Evolutionary conservation across 176 grass and related monocot genomes (phyloP).

Genomic region (Oryza coarctata): DNA sequence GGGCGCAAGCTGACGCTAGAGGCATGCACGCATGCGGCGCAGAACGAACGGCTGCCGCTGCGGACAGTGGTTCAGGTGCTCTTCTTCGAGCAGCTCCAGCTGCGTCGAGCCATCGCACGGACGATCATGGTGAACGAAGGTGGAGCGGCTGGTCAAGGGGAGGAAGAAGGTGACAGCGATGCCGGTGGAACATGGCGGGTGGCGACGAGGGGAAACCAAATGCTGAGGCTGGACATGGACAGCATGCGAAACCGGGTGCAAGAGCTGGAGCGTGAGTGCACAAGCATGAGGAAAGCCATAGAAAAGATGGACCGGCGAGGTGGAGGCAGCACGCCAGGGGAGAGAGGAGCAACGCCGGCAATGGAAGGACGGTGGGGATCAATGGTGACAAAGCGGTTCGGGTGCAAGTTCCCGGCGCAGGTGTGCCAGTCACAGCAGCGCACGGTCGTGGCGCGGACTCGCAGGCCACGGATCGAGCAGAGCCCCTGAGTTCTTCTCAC

Average conservation of each 20-base stretch:
- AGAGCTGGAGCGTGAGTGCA: conserved; percentile 92
- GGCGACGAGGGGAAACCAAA: conserved; percentile 72
- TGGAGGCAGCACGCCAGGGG: neutral
- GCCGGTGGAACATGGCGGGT: conserved; percentile 51
- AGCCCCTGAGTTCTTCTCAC: conserved; percentile 53
- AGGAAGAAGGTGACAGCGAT: conserved; percentile 36
- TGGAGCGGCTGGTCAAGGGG: conserved; percentile 38
- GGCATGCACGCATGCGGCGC: conserved; percentile 90
- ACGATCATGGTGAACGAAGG: conserved; percentile 71
- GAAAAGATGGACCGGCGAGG: conserved; percentile 73
- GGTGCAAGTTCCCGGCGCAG: conserved; percentile 92
- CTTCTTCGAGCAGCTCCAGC: conserved; percentile 99
- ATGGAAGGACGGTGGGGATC: conserved; percentile 59
- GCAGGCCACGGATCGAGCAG: conserved; percentile 62
- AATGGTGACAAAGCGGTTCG: conserved; percentile 58
- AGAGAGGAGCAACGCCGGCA: neutral
- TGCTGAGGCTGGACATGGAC: conserved; percentile 94
- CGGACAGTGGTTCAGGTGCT: conserved; percentile 92
- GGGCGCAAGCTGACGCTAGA: conserved; percentile 91
- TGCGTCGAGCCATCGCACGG: conserved; percentile 71
- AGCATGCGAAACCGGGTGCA: conserved; percentile 93
- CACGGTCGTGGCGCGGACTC: conserved; percentile 67
- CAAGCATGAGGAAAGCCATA: conserved; percentile 82
- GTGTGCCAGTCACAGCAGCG: conserved; percentile 86
- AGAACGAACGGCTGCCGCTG: conserved; percentile 88